These are phyloP conservation scores for Triticum timopheevii DNA, from an alignment of 176 grass and related monocot species.

Conservation along the genomic window DNA sequence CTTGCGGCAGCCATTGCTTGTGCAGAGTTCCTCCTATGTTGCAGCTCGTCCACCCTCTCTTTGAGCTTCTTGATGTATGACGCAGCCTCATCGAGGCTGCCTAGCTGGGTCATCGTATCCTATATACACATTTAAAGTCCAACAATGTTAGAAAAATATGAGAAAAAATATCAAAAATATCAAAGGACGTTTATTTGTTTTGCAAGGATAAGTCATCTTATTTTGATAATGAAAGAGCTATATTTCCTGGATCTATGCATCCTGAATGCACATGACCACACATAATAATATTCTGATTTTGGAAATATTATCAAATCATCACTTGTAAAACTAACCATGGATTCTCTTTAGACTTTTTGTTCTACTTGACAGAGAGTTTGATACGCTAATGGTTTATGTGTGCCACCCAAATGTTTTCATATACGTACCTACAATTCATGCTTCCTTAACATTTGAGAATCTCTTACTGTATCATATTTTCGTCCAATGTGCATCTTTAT, in stretches of 20 bases:
- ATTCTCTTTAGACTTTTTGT: background rate
- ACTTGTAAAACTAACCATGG: background rate
- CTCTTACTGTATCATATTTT: too few relatives aligned
- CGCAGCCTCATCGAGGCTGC: conserved; percentile 47
- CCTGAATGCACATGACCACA: background rate
- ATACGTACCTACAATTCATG: too few relatives aligned
- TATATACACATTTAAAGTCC: background rate
- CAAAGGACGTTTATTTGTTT: background rate
- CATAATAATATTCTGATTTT: background rate
- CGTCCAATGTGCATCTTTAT: too few relatives aligned
- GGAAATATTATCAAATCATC: background rate
- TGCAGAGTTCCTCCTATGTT: conserved; percentile 23
- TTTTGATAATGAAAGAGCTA: background rate
- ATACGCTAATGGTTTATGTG: too few relatives aligned
- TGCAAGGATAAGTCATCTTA: background rate
- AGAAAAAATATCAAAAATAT: background rate
- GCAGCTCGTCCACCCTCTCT: conserved; percentile 51
- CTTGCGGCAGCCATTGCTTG: background rate
- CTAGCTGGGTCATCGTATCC: conserved; percentile 32
- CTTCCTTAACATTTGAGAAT: too few relatives aligned
- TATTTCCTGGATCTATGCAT: background rate
- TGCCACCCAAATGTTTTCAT: too few relatives aligned
- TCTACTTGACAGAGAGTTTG: too few relatives aligned
- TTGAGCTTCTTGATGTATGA: conserved; percentile 57
- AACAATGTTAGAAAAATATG: background rate